Evolutionary conservation across 169 alveolate species (phyloP), one percentile per base, ranked within the genome.

Genomic region (Eimeria necatrix): DNA sequence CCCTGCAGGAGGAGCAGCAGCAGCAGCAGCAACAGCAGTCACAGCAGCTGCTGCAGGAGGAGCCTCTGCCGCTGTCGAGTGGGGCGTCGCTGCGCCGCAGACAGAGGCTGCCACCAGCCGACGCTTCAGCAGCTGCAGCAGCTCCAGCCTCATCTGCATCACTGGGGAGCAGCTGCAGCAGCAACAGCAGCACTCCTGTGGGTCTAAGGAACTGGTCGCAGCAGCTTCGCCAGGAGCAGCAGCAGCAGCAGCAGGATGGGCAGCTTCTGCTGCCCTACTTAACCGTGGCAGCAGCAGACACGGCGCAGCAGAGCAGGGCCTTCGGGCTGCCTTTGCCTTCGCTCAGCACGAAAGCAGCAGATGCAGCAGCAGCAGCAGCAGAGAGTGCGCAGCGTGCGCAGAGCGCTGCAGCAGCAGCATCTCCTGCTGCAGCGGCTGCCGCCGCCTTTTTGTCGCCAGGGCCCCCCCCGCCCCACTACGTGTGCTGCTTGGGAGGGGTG

Each of bases 21-120:
- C 64, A 48, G 41, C 41, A 8, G 41, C 32, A 48, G 87, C 56
- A 48, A 60, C 56, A 48, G 87, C 87, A 61, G n/a, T n/a, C n/a
- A n/a, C n/a, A n/a, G n/a, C 64, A 32, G 84, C 84, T 6, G 90
- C 73, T 51, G 71, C 52, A 7, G 24, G 86, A 76, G 4, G 86
- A 76, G 61, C 41, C 64, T 46, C 26, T 76, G 20, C 86, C 86
- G 5, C 26, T 76, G 3, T 12, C 56, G 32, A 76, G 86, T 48
- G 64, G 86, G 61, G 86, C 86, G 64, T 76, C 60, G 64, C 61
- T 76, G 64, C 86, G 86, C 61, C 61, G 86, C 32, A 76, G 86
- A 48, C 61, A 76, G 61, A 32, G 61, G 60, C 48, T 9, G 18
- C 76, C 41, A 20, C 76, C 26, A 10, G 76, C 76, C 26, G 18